These are phyloP conservation scores for Paradendryphiella salina DNA, from an alignment of 2,329 filamentous ascomycete genomes.

Conservation along the genomic window DNA sequence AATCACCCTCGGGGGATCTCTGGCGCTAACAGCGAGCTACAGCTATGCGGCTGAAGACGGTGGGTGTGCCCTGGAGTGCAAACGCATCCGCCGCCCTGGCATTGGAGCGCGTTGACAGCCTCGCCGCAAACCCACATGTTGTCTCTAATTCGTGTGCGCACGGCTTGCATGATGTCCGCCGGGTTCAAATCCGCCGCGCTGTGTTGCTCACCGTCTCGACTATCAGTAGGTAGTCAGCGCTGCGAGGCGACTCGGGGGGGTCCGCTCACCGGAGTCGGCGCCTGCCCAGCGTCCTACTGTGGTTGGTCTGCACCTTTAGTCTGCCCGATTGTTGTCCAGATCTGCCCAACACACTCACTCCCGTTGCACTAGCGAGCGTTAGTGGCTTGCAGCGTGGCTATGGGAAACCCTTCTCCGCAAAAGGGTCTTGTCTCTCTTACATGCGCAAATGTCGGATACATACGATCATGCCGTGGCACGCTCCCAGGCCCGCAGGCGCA, in stretches of 20 bases:
- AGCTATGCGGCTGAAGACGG: neutral
- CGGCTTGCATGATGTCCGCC: no score
- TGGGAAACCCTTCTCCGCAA: conserved; percentile 10
- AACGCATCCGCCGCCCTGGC: neutral
- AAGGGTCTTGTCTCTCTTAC: conserved; percentile 6
- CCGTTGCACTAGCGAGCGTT: conserved; percentile 1
- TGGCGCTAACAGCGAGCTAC: neutral
- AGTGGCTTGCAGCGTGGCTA: conserved; percentile 7
- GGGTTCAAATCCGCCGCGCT: no score
- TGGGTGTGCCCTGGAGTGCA: neutral
- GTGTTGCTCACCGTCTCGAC: no score
- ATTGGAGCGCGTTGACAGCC: neutral
- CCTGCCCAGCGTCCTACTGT: neutral
- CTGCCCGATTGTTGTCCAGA: neutral
- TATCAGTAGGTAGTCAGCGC: no score
- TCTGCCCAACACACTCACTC: neutral
- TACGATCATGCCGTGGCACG: conserved; percentile 17
- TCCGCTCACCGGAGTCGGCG: neutral
- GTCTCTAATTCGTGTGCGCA: neutral
- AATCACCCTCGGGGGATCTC: neutral
- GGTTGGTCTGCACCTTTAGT: neutral
- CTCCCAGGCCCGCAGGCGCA: conserved; percentile 18
- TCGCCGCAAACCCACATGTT: neutral
- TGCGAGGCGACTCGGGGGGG: no score
- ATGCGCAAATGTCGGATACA: conserved; percentile 15